phyloP scores from a whole-genome alignment of 2,329 filamentous ascomycete genomes.

The Beauveria pseudobassiana region DNA sequence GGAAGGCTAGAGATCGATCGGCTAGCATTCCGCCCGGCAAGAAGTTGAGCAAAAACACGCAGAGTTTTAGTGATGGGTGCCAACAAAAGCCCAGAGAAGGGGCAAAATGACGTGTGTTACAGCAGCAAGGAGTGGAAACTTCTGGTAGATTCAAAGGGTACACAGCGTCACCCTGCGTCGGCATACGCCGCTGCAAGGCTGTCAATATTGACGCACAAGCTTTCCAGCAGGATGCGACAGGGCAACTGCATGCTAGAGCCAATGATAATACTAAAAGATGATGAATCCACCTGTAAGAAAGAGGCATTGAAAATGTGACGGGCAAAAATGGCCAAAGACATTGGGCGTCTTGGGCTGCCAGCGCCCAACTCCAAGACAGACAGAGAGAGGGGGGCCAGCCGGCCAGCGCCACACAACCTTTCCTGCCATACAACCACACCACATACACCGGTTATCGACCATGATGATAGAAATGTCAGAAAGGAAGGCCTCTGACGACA shows the following conservation, averaged over 20 bases:
- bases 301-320: not conserved
- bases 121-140: not conserved
- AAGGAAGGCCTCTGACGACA: not conserved
- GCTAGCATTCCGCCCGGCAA: not conserved
- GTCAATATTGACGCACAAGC: slow-evolving; percentile 1
- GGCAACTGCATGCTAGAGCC: slow-evolving; percentile 7
- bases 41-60: not conserved
- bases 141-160: not conserved
- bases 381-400: not conserved
- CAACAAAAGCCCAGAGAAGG: not conserved
- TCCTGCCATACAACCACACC: not conserved
- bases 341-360: not conserved
- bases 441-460: not conserved
- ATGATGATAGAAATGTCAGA: not conserved
- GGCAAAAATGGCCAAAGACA: not conserved
- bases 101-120: not conserved
- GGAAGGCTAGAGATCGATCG: not conserved
- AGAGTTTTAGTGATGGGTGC: too few species aligned
- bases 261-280: not conserved
- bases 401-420: not conserved
- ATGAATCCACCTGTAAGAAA: not conserved
- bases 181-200: not conserved
- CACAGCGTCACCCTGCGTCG: not conserved
- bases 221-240: not conserved
- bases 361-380: not conserved